Evolutionary conservation across 352 stramenopile genomes (phyloP), one percentile per base, ranked within the genome.

Genomic region (Phytophthora europaea): DNA sequence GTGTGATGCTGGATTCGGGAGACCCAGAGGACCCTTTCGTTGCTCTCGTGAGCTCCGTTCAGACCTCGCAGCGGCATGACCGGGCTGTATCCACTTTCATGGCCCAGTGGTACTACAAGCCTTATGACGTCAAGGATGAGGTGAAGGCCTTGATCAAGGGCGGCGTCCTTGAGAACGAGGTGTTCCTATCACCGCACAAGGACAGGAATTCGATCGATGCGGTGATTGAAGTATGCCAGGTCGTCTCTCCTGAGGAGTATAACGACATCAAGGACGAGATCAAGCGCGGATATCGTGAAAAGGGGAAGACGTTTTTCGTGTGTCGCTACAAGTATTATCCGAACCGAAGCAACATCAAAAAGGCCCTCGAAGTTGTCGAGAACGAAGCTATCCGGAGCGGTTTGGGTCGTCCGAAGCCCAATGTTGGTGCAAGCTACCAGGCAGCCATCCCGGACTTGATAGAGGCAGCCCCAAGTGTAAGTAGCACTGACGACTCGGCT

Each of bases 311-410:
- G 23, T 92, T 79, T 56, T 96, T 86, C 23, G 84, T 94, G 4
- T 96, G 89, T 57, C 88, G 89, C 22, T 96, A 85, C 68, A 94
- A 94, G 73, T 96, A 94, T 60, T 93, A 93, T 72, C 88, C 88
- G 8, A 84, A 82, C 45, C 77, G 87, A 45, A 79, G 81, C 54
- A 84, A 82, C 53, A 65, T 81, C 20, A 92, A 89, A 73, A 90
- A 91, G 57, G 83, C 89, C 38, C 73, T 96, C 12, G 83, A 91
- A 68, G 63, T 72, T 60, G 77, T 95, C 4, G 81, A 89, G 38
- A 86, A 94, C 56, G 74, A 91, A 61, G 89, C 89, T 4, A 93
- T 95, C 47, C 87, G 85, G 9, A 89, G 74, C 6, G 85, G 85
- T 5, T 67, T 94, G 13, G 85, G 84, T 15, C 80, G 77, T n/a